Percentiles rank a stretch among this genome's conserved stretches.
Conservation (phyloP, 108 stramenopile species). For the Skeletonema grethae region DNA sequence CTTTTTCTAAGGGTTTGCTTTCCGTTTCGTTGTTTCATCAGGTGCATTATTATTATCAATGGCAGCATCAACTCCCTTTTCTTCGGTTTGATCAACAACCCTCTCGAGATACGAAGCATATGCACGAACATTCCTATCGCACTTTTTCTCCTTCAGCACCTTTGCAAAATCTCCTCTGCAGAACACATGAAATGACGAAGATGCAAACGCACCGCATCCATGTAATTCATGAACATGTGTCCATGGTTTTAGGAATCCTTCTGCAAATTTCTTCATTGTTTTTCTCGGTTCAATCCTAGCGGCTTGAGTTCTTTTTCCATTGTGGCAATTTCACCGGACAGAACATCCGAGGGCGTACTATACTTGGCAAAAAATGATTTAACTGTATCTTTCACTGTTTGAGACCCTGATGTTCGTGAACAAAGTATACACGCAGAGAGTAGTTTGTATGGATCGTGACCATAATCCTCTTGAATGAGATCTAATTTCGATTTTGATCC, state of each 20-base stretch:
- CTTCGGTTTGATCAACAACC: background rate
- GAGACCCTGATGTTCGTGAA: background rate
- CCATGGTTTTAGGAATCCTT: background rate
- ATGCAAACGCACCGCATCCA: background rate
- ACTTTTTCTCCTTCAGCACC: background rate
- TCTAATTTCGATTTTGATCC: background rate
- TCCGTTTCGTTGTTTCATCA: background rate
- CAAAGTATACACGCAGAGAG: background rate
- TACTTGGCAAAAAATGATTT: background rate
- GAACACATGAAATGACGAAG: background rate
- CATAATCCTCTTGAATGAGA: slow-evolving; percentile 3
- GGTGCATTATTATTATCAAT: background rate
- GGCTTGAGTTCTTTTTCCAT: background rate
- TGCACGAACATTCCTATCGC: background rate
- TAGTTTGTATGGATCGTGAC: background rate
- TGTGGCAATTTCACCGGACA: background rate
- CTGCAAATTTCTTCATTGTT: background rate
- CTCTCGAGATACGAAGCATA: background rate
- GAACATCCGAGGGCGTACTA: background rate
- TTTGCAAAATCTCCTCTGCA: background rate
- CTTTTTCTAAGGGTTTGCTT: background rate
- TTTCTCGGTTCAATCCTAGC: background rate
- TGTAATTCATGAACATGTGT: background rate
- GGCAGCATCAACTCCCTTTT: background rate
- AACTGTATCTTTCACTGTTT: background rate